Evolutionary conservation across 805 yeast species (phyloP).

Genomic region (Debaryomyces hansenii): DNA sequence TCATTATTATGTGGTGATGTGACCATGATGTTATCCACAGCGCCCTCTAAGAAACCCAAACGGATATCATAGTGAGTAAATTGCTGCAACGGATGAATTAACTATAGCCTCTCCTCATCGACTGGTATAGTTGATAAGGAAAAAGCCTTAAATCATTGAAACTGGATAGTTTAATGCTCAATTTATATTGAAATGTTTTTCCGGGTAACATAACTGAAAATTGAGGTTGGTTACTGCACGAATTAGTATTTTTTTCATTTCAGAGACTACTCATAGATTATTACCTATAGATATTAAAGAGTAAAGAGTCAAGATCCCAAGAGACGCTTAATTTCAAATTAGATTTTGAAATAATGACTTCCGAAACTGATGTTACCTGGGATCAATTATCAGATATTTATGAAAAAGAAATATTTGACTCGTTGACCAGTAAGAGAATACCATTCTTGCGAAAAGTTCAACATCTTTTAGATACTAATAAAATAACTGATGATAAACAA

Average conservation of each 20-base stretch:
- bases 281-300: too few relatives aligned
- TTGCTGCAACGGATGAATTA: constrained; percentile 38
- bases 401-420: constrained; percentile 22
- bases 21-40: constrained; percentile 55
- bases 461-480: constrained; percentile 21
- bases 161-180: not conserved
- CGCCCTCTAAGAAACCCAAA: constrained; percentile 36
- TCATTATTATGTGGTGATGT: constrained; percentile 49
- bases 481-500: constrained; percentile 9
- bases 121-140: constrained; percentile 59
- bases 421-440: constrained; percentile 37
- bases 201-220: too few relatives aligned
- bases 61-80: constrained; percentile 10
- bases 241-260: too few relatives aligned
- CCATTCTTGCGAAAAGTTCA: constrained; percentile 31
- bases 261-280: too few relatives aligned
- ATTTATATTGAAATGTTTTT: too few relatives aligned
- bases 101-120: constrained; percentile 51
- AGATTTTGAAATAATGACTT: constrained; percentile 1
- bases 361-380: constrained; percentile 13
- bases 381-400: constrained; percentile 16
- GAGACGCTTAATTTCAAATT: not conserved
- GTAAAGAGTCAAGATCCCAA: too few relatives aligned
- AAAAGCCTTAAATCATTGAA: not conserved
- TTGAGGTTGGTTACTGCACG: too few relatives aligned